Evolutionary conservation across 805 yeast species (phyloP).

Genomic region (Wickerhamomyces bisporus): DNA sequence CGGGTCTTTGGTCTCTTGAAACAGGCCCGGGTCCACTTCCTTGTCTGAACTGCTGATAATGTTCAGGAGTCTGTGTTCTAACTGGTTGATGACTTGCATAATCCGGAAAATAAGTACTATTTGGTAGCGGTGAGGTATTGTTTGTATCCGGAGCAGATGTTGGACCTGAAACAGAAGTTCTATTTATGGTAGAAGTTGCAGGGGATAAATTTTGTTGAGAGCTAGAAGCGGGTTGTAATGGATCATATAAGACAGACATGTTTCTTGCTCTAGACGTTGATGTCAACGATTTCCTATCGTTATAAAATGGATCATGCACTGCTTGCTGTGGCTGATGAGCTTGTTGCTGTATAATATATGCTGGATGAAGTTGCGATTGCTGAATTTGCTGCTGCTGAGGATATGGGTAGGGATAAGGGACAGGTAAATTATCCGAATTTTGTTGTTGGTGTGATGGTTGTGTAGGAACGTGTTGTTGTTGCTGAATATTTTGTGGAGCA

Average conservation of each 20-base stretch:
- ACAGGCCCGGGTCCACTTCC: neutral
- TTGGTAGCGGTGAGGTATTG: conserved; percentile 3
- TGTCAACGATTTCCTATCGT: conserved; percentile 18
- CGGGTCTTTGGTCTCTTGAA: conserved; percentile 18
- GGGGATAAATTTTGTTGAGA: conserved; percentile 8
- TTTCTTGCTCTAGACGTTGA: conserved; percentile 20
- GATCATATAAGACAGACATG: conserved; percentile 24
- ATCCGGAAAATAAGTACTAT: conserved; percentile 18
- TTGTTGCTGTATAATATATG: conserved; percentile 3
- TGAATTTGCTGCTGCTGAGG: conserved; percentile 2
- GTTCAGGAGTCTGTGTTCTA: conserved; percentile 13
- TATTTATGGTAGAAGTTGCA: conserved; percentile 6
- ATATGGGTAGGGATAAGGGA: conserved; percentile 6
- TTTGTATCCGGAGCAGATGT: conserved; percentile 8
- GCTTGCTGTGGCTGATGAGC: conserved; percentile 8
- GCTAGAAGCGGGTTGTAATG: conserved; percentile 17
- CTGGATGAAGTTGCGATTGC: conserved; percentile 9
- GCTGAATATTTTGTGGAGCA: conserved; percentile 3
- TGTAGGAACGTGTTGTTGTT: conserved; percentile 1
- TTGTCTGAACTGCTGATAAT: conserved; percentile 7
- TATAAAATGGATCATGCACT: conserved; percentile 21
- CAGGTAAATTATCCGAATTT: neutral
- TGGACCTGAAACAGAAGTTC: conserved; percentile 17
- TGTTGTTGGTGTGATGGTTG: conserved; percentile 2
- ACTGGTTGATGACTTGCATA: conserved; percentile 7